phyloP scores from a whole-genome alignment of 73 alveolate species.

The Stentor roeselii region DNA sequence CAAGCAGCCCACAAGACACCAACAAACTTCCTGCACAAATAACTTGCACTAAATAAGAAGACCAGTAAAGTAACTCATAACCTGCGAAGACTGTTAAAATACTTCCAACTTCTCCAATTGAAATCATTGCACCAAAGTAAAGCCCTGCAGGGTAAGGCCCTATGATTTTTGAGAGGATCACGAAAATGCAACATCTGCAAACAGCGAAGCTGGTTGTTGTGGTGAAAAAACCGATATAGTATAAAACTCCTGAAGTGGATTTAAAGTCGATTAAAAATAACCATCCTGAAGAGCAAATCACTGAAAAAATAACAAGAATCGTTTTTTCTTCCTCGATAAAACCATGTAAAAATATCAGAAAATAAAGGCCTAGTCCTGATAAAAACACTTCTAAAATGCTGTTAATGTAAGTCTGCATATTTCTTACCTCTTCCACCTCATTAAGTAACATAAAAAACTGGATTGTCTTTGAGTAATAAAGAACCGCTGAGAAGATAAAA shows the following conservation, averaged over 20 bases:
- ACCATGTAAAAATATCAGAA: neutral
- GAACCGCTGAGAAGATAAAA: neutral
- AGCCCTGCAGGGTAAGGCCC: conserved; percentile 46
- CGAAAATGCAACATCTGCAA: conserved; percentile 32
- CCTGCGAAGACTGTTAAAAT: no score
- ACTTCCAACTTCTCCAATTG: conserved; percentile 36
- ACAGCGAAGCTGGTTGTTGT: conserved; percentile 29
- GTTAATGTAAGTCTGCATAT: neutral
- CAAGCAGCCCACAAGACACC: no score
- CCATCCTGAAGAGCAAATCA: conserved; percentile 37
- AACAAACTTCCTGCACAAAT: no score
- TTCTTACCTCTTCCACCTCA: neutral
- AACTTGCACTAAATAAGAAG: no score
- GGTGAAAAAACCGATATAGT: conserved; percentile 30
- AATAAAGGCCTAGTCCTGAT: neutral
- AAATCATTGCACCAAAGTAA: conserved; percentile 44
- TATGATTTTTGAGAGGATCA: conserved; percentile 34
- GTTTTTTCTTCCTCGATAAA: neutral
- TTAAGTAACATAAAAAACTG: no score
- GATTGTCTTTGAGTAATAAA: neutral
- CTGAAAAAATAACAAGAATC: no score
- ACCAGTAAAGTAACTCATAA: no score
- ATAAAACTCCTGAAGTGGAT: conserved; percentile 16
- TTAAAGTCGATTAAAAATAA: conserved; percentile 30
- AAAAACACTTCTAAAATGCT: neutral